Evolutionary conservation across 495 filamentous ascomycete species (phyloP), one percentile per base, ranked within the genome.

Genomic region (Chaetomium fimeti): DNA sequence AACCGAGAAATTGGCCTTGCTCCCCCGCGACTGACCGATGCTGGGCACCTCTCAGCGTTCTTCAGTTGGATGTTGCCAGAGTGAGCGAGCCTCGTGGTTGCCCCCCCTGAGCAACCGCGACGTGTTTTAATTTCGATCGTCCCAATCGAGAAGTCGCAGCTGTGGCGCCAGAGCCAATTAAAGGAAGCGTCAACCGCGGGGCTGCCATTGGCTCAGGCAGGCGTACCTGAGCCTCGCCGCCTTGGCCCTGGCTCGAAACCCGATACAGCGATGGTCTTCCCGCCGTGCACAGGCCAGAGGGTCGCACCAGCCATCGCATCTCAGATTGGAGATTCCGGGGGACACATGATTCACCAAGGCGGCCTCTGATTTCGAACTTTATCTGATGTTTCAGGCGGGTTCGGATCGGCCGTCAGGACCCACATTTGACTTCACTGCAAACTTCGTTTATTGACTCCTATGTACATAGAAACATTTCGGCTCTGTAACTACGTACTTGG

Each of bases 91-190:
- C 61, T 60, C 57, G 61, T 56, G 47, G 24, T 51, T 64, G 27
- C 61, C 38, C 54, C 65, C 54, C 61, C 66, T 47, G 58, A 58
- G 51, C 60, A 45, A 38, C 51, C 66, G 57, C 60, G 61, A 63
- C 68, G 60, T 69, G 65, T 66, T 72, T 69, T 69, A 72, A 72
- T 70, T 72, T 71, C 66, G 68, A 71, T 71, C 68, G 55, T 66
- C 68, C 66, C 47, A 66, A 71, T 67, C 45, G 58, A 69, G 67
- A 38, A 71, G 56, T 49, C 54, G 69, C 64, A 67, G 65, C 32
- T 64, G 59, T 69, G 70, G 66, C 65, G 67, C 56, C 13, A 45
- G 47, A 57, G 51, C 66, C 62, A 65, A 69, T 61, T 60, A 65
- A 64, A 65, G 22, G 48, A 18, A 57, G 64, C 67, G 67, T 54